These are phyloP conservation scores for Phaeosphaeria sp. DNA, from an alignment of 2,329 filamentous ascomycete species.

Conservation along the genomic window DNA sequence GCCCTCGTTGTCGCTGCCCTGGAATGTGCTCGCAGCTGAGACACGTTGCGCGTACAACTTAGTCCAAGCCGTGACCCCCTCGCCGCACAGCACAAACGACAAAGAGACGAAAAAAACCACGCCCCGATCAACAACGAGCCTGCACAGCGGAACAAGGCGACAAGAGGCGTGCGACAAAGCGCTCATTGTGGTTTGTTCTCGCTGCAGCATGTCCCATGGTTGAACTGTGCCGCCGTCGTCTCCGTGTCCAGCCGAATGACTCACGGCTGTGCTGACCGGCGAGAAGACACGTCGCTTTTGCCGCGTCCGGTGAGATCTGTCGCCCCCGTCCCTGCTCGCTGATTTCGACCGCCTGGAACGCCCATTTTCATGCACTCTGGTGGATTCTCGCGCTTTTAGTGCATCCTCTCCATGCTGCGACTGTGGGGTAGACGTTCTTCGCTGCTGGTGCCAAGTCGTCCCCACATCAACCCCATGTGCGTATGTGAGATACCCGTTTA, in stretches of 20 bases:
- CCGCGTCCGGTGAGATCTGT: conserved; percentile 16
- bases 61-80: conserved; percentile 15
- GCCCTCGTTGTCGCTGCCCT: conserved; percentile 21
- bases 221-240: conserved; percentile 12
- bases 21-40: conserved; percentile 27
- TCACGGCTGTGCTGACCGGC: conserved; percentile 28
- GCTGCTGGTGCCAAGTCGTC: neutral
- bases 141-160: conserved; percentile 8
- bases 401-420: conserved; percentile 1
- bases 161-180: conserved; percentile 3
- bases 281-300: conserved; percentile 18
- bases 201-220: conserved; percentile 18
- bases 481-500: neutral
- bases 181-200: conserved; percentile 2
- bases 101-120: conserved; percentile 4
- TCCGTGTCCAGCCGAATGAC: conserved; percentile 28
- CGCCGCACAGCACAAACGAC: conserved; percentile 13
- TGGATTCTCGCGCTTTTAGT: conserved; percentile 3
- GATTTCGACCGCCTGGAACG: conserved; percentile 2
- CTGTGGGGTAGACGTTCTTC: conserved; percentile 1
- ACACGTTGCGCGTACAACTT: conserved; percentile 24
- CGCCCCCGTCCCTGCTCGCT: conserved; percentile 6
- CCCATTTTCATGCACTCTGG: neutral
- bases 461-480: neutral
- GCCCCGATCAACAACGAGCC: neutral